Evolutionary conservation across 441 rosid species (phyloP), one percentile per base, ranked within the genome.

Genomic region (Syzygium syzygioides): DNA sequence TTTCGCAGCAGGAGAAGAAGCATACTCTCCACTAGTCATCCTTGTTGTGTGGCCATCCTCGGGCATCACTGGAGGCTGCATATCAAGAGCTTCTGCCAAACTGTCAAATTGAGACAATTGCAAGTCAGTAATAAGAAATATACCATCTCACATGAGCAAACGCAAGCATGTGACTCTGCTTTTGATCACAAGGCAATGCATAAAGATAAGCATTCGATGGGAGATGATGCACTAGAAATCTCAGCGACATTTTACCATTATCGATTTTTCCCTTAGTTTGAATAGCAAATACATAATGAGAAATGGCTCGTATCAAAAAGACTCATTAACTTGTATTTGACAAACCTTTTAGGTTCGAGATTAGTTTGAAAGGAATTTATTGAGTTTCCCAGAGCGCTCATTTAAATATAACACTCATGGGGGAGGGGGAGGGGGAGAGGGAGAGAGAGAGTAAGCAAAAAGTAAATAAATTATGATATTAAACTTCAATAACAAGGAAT

Each of bases 51-150:
- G 98, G 89, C 96, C 96, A 92, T 98, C 99, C 93, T 98, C 99
- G 48, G 99, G 99, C 99, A 98, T 97, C 55, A 93, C 96, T 80
- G 99, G 99, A 91, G 99, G 98, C 92, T 98, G 99, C 99, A 96
- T 96, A 91, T 98, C 99, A 87, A 98, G 98, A 86, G 99, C 94
- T 93, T 98, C 99, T 62, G 99, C 99, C 90, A 98, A 94, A 87
- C 99, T 98, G 95, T 84, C 79, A 52, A 88, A 86, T 55, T 87
- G 68, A 79, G 87, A 10, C 5, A 62, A 68, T 32, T 57, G 48
- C 53, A 50, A 23, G 66, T 62, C 79, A 56, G 17, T 60, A 62
- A 54, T 30, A 15, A 37, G 55, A 41, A 56, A 59, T 26, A 20
- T 80, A 89, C 30, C 56, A 86, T 19, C 54, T 57, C 9, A 23